Base-by-base conservation (phyloP, 139 green algal genomes). In the Tetradesmus obliquus region DNA sequence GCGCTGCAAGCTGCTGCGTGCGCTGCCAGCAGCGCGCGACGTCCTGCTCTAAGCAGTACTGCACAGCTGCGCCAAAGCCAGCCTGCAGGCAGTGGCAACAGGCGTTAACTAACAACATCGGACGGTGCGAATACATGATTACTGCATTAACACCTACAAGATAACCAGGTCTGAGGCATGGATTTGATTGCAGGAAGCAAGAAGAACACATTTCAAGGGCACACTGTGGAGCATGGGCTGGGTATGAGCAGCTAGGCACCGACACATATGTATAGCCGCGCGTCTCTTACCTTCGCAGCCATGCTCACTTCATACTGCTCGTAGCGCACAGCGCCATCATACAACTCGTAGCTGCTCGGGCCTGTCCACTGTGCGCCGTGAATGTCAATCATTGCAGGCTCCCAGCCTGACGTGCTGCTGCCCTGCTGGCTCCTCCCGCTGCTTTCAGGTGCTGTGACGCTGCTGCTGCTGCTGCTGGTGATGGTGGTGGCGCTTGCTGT, bases 281-380 rank as follows among this genome's bases (percentile, higher is more conserved):
- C 32, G 32, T 45, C 32, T 45, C 93, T 13, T 86, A 96, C 96
- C 91, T 96, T 96, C 53, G 93, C 94, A 51, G 96, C 95, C 86
- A 95, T 96, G 88, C 74, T 95, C 60, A 96, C 93, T 79, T 98
- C 96, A 79, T 97, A 98, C 53, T 90, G 55, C 87, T 98, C 96
- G 87, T 96, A 98, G 17, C 96, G 93, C 55, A 66, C 79, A 10
- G 95, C 94, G 5, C 87, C 90, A 2, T 87, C 80, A n/a, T 84
- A 58, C 80, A 97, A 60, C 51, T 91, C 22, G 84, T 97, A 97
- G 1, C 53, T 58, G 19, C 82, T n/a, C 1, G 2, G 24, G 2
- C 54, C 51, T 0, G 15, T 87, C 96, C 96, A 97, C n/a, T 55
- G 69, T 2, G 92, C 96, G 1, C 95, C 94, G 2, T 88, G 81